Percentiles rank a stretch among this genome's conserved stretches.
Conservation (phyloP, 805 yeast species). For the Candida sanyiensis region DNA sequence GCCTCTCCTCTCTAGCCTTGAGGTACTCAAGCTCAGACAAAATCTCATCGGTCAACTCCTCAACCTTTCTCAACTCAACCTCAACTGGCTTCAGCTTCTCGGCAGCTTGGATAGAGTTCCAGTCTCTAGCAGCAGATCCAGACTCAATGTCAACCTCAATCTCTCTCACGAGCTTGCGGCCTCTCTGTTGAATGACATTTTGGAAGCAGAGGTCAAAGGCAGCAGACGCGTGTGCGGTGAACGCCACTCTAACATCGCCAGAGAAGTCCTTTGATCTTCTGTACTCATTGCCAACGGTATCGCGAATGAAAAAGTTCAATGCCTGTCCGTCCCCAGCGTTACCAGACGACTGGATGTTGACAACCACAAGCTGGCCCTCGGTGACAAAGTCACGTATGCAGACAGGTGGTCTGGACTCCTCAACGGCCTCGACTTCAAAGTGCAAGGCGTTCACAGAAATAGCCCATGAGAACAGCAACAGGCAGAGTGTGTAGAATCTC, state of each 20-base stretch:
- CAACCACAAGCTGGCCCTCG: constrained; percentile 82
- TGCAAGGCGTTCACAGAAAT: constrained; percentile 36
- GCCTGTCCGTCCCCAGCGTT: constrained; percentile 81
- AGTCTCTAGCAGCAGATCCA: constrained; percentile 96
- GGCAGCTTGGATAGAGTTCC: constrained; percentile 90
- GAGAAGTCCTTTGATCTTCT: constrained; percentile 71
- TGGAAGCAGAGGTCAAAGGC: constrained; percentile 91
- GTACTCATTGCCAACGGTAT: constrained; percentile 80
- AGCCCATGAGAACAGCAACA: constrained; percentile 14
- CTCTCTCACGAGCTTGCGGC: constrained; percentile 51
- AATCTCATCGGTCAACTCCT: constrained; percentile 81
- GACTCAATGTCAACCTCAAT: constrained; percentile 89
- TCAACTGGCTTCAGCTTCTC: constrained; percentile 93
- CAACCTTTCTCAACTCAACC: constrained; percentile 79
- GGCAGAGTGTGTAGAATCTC: constrained; percentile 11
- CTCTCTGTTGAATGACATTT: constrained; percentile 44
- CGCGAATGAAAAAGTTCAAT: constrained; percentile 61
- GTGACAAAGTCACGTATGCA: constrained; percentile 91
- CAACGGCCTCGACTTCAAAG: constrained; percentile 46
- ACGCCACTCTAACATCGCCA: constrained; percentile 69
- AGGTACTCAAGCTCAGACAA: constrained; percentile 75
- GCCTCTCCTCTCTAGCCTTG: constrained; percentile 80
- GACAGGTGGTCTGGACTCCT: constrained; percentile 47
- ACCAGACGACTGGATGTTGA: constrained; percentile 72
- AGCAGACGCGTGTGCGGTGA: constrained; percentile 76